Evolutionary conservation across 176 grass and related monocot genomes (phyloP).

Genomic region (Triticum monococcum): DNA sequence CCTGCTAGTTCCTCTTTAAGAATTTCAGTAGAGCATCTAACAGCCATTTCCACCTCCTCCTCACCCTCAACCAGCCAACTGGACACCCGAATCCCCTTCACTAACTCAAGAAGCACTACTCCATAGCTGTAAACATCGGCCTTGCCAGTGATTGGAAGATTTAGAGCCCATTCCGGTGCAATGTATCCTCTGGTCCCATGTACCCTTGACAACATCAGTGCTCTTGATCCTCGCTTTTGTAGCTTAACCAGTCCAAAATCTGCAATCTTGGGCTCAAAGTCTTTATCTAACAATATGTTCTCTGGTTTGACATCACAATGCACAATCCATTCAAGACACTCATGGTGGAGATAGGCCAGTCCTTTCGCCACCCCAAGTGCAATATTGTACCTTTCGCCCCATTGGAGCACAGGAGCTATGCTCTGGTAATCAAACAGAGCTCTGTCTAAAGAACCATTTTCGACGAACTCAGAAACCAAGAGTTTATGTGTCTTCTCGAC

Average conservation of each 20-base stretch:
- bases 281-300: conserved; percentile 53
- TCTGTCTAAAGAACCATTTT: conserved; percentile 53
- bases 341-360: conserved; percentile 65
- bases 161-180: conserved; percentile 60
- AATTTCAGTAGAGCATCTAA: background rate
- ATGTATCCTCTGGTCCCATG: conserved; percentile 72
- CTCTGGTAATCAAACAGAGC: conserved; percentile 28
- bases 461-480: conserved; percentile 51
- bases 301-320: conserved; percentile 76
- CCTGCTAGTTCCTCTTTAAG: conserved; percentile 40
- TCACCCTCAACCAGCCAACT: conserved; percentile 19
- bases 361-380: conserved; percentile 52
- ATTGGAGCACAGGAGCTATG: conserved; percentile 9
- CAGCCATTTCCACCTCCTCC: conserved; percentile 23
- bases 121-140: conserved; percentile 61
- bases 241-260: conserved; percentile 70
- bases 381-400: conserved; percentile 55
- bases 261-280: conserved; percentile 54
- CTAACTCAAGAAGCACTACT: conserved; percentile 54
- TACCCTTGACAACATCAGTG: conserved; percentile 38
- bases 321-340: conserved; percentile 65
- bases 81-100: conserved; percentile 45
- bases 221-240: conserved; percentile 5
- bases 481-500: conserved; percentile 31
- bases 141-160: conserved; percentile 58